phyloP scores from a whole-genome alignment of 805 yeast species.

The Myxozyma monticola region DNA sequence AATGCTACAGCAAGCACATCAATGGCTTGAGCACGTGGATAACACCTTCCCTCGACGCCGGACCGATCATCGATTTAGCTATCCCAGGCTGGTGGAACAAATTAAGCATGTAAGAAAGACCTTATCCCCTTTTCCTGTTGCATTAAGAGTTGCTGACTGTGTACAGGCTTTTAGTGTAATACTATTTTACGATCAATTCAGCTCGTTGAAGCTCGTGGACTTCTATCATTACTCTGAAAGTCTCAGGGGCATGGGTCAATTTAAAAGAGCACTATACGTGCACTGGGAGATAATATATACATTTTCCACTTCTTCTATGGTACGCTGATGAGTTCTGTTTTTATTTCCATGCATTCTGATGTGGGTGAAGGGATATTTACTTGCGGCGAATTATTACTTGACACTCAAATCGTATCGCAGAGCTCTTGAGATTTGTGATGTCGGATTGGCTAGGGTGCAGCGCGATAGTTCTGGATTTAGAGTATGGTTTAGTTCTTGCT shows the following conservation, averaged over 20 bases:
- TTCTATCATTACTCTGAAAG: conserved; percentile 7
- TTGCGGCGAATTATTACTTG: conserved; percentile 1
- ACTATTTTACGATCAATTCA: not conserved
- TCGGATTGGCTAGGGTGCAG: too few relatives aligned
- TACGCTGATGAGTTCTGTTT: too few relatives aligned
- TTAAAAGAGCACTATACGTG: not conserved
- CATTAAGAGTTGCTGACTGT: not conserved
- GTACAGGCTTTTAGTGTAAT: conserved; percentile 3
- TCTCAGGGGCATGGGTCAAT: not conserved
- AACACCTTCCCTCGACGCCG: conserved; percentile 12
- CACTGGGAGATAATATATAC: conserved; percentile 9
- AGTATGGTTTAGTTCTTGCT: too few relatives aligned
- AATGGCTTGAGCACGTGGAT: conserved; percentile 11
- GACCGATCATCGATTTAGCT: conserved; percentile 2
- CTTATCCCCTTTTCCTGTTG: not conserved
- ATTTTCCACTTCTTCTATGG: conserved; percentile 6
- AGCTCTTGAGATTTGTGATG: too few relatives aligned
- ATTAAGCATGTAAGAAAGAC: conserved; percentile 1
- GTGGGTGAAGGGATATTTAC: conserved; percentile 3
- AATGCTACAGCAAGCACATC: conserved; percentile 2
- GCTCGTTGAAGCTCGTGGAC: not conserved
- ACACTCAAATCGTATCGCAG: too few relatives aligned
- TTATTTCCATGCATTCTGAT: too few relatives aligned
- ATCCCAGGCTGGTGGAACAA: not conserved
- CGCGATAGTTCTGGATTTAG: too few relatives aligned